These are phyloP conservation scores for Clitopilus hobsonii DNA, from an alignment of 768 basidiomycete species.

Conservation along the genomic window DNA sequence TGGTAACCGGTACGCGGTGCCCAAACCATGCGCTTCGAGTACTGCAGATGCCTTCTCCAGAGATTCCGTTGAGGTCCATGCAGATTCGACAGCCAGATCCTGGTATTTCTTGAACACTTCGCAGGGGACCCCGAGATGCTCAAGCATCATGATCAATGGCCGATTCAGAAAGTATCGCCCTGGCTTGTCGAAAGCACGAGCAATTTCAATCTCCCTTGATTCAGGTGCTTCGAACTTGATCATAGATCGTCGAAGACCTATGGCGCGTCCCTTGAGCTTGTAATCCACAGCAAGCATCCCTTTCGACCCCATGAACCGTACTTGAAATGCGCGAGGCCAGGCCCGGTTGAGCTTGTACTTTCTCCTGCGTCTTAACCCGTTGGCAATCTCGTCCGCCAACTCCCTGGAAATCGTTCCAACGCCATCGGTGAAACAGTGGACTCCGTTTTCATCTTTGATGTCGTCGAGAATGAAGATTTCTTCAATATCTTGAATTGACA, in stretches of 20 bases:
- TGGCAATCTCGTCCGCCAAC: slow-evolving; percentile 34
- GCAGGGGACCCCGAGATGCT: slow-evolving; percentile 54
- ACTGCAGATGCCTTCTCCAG: slow-evolving; percentile 41
- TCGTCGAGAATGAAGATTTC: slow-evolving; percentile 42
- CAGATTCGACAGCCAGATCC: slow-evolving; percentile 42
- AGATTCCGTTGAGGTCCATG: slow-evolving; percentile 35
- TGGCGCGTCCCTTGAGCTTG: slow-evolving; percentile 38
- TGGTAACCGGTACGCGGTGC: slow-evolving; percentile 48
- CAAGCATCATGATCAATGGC: slow-evolving; percentile 62
- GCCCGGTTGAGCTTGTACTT: slow-evolving; percentile 23
- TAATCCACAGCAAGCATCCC: slow-evolving; percentile 61
- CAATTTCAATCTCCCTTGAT: slow-evolving; percentile 54
- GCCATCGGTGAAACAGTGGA: slow-evolving; percentile 35
- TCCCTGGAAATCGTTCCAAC: neutral
- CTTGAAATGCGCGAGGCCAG: slow-evolving; percentile 47
- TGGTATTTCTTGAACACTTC: slow-evolving; percentile 51
- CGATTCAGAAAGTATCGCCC: slow-evolving; percentile 55
- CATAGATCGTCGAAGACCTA: slow-evolving; percentile 59
- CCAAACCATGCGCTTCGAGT: slow-evolving; percentile 55
- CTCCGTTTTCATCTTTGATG: slow-evolving; percentile 23
- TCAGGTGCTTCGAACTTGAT: slow-evolving; percentile 57
- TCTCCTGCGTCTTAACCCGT: slow-evolving; percentile 34
- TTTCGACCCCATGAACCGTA: slow-evolving; percentile 62
- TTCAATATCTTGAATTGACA: slow-evolving; percentile 36
- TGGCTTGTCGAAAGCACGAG: slow-evolving; percentile 57